Percentiles rank a stretch among this genome's conserved stretches.
phyloP scores from a whole-genome alignment of 2,329 filamentous ascomycete species.

The Aspergillus melleus region DNA sequence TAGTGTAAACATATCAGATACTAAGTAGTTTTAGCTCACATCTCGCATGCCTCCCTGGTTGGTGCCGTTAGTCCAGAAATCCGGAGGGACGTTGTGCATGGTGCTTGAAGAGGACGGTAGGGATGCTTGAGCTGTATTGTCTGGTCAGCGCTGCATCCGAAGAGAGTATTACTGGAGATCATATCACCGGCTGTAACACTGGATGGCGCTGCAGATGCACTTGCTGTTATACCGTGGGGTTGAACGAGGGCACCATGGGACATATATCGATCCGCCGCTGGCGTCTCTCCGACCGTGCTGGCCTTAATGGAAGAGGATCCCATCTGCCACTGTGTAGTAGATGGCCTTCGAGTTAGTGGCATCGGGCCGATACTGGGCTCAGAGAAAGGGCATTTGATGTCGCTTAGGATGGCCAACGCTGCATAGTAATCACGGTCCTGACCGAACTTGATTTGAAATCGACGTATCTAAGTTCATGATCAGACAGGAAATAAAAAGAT shows the following conservation, averaged over 20 bases:
- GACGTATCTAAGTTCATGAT: constrained; percentile 35
- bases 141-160: background rate
- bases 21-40: no score
- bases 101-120: constrained; percentile 14
- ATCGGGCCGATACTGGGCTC: constrained; percentile 34
- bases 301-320: constrained; percentile 10
- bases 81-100: background rate
- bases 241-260: constrained; percentile 7
- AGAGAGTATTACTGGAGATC: no score
- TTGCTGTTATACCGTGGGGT: constrained; percentile 4
- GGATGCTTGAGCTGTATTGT: constrained; percentile 1
- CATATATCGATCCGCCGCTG: constrained; percentile 1
- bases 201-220: background rate
- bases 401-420: constrained; percentile 41
- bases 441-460: constrained; percentile 48
- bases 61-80: background rate
- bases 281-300: background rate
- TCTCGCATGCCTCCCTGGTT: background rate
- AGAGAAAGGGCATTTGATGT: constrained; percentile 45
- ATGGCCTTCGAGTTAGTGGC: constrained; percentile 20
- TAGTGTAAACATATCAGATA: no score
- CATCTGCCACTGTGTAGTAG: constrained; percentile 30
- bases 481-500: no score
- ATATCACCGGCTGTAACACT: constrained; percentile 9
- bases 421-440: constrained; percentile 43